phyloP scores from a whole-genome alignment of 176 grass and related monocot species.

The Metroxylon sagu region DNA sequence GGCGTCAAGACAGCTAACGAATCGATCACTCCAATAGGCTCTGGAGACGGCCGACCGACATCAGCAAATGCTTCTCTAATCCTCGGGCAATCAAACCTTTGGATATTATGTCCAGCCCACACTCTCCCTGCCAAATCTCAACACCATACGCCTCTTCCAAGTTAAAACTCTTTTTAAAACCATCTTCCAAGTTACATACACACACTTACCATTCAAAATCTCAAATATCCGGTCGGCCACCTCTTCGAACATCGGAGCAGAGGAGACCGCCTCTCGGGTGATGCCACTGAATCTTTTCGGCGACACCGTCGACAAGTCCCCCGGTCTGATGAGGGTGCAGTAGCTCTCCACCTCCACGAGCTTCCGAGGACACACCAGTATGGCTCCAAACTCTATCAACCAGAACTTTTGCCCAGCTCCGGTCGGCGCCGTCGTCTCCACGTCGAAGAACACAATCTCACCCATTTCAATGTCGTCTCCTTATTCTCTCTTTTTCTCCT shows the following conservation, averaged over 20 bases:
- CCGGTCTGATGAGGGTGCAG: slow-evolving; percentile 48
- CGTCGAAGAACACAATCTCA: slow-evolving; percentile 59
- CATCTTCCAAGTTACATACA: too few relatives aligned
- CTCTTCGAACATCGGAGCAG: slow-evolving; percentile 48
- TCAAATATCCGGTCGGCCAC: slow-evolving; percentile 51
- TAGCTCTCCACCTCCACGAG: slow-evolving; percentile 75
- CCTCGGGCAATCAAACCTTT: slow-evolving; percentile 50
- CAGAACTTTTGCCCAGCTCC: slow-evolving; percentile 15
- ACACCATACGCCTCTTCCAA: too few relatives aligned
- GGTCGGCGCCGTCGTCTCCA: slow-evolving; percentile 53
- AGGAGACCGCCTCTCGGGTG: slow-evolving; percentile 31
- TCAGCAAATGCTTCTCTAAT: slow-evolving; percentile 63
- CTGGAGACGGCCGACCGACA: slow-evolving; percentile 35
- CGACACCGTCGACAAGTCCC: slow-evolving; percentile 31
- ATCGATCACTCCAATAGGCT: slow-evolving; percentile 60
- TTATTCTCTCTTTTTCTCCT: not conserved
- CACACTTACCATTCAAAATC: slow-evolving; percentile 40
- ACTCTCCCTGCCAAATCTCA: slow-evolving; percentile 34
- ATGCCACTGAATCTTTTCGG: slow-evolving; percentile 32
- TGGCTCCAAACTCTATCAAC: slow-evolving; percentile 76
- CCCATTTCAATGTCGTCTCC: slow-evolving; percentile 5
- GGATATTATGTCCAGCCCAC: slow-evolving; percentile 87
- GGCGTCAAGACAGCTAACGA: slow-evolving; percentile 47
- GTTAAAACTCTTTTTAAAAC: too few relatives aligned
- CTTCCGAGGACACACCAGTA: slow-evolving; percentile 59